Base-by-base conservation (phyloP, 2,329 filamentous ascomycete genomes). In the Chaetomium sp. region DNA sequence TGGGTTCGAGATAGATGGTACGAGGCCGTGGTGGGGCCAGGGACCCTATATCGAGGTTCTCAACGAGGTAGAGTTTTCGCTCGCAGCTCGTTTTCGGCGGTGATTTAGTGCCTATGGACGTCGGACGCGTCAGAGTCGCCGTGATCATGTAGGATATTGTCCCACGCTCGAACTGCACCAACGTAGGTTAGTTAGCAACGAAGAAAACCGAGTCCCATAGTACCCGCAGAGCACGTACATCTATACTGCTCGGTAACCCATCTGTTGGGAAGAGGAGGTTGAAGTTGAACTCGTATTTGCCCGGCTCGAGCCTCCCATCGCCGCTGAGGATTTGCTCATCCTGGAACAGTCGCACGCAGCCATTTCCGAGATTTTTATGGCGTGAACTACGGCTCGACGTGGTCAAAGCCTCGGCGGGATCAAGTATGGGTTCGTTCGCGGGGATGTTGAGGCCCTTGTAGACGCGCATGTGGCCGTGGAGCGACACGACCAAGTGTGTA, bases 91-190 rank as follows among this genome's bases (percentile, higher is more conserved):
- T 84, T 2, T 89, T 93, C 1, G 94, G 89, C 16, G 89, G 85
- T 12, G 47, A 29, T 31, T 68, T 69, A 8, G 59, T 60, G 2
- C 62, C 60, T 67, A 97, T 96, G 6, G 93, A 88, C 0, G 91
- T 95, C 23, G 95, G 94, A 63, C 93, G 87, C 23, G 94, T 98
- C 64, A 98, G 77, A 9, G 93, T 97, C 35, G 94, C 90, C 6
- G 92, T 94, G 71, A 98, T 85, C 80, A 94, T 87, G 78, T 98
- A 99, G 23, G 90, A 90, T 72, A 99, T 92, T 1, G 92, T 93
- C 42, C 95, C 95, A 74, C 94, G 88, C 78, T 98, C 95, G 76
- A 99, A 99, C 93, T 98, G 76, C 9, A 19, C 8, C 19, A 23
- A 55, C n/a, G 3, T 21, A 31, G 21, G 61, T 58, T 10, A 63